phyloP scores from a whole-genome alignment of 2,329 filamentous ascomycete species.

The Fusarium anthophilum region DNA sequence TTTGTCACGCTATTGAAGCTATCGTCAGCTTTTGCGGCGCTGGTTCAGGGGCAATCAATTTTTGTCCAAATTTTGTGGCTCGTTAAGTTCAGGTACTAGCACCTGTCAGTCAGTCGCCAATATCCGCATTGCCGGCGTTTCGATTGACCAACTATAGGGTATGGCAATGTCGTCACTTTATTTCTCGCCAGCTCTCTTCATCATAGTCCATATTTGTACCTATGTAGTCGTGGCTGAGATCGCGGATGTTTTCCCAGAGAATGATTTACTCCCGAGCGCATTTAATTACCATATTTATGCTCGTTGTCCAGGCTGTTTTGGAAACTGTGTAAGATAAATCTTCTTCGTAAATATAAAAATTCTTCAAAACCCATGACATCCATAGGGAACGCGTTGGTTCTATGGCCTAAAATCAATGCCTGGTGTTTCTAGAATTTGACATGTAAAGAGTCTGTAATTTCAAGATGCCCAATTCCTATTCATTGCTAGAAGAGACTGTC shows the following conservation, averaged over 20 bases:
- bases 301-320: accelerated
- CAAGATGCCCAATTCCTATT: accelerated
- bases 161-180: background rate
- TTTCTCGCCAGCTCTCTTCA: background rate
- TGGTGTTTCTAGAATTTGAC: background rate
- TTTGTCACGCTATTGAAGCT: conserved; percentile 9
- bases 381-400: accelerated
- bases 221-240: background rate
- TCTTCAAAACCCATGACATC: accelerated
- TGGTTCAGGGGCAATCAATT: conserved; percentile 2
- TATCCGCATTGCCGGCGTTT: background rate
- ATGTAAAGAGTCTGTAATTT: accelerated
- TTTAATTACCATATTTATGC: no score
- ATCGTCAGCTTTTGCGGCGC: background rate
- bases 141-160: background rate
- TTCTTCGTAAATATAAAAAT: background rate
- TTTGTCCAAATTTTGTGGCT: background rate
- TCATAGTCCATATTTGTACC: background rate
- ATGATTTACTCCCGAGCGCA: background rate
- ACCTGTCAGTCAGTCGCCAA: background rate
- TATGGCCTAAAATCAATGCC: background rate
- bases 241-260: background rate
- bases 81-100: background rate
- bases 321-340: background rate
- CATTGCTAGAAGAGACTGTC: no score